phyloP scores from a whole-genome alignment of 176 grass and related monocot species.

The Ampelocalamus luodianensis region DNA sequence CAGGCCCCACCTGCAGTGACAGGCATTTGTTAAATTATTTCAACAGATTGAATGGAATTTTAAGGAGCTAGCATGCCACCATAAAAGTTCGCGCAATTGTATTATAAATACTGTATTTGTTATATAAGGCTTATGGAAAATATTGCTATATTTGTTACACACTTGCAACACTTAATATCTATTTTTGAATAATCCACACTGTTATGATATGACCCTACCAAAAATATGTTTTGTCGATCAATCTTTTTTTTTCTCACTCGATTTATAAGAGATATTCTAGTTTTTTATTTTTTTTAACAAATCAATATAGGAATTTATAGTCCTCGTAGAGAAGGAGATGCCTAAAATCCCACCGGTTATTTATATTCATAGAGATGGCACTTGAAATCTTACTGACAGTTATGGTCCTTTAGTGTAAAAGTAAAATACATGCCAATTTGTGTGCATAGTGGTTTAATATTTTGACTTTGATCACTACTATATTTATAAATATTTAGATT shows the following conservation, averaged over 20 bases:
- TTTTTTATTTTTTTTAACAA: too few species aligned
- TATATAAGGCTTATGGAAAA: not conserved
- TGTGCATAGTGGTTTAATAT: not conserved
- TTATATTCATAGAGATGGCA: not conserved
- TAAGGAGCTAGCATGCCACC: not conserved
- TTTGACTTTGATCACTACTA: not conserved
- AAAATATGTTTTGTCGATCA: not conserved
- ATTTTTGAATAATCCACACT: too few species aligned
- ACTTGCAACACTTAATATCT: not conserved
- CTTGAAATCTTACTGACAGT: not conserved
- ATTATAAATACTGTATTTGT: too few species aligned
- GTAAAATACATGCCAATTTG: not conserved
- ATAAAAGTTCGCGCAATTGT: too few species aligned
- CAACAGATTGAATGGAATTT: not conserved
- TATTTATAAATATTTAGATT: not conserved
- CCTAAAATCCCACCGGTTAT: not conserved
- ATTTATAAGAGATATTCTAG: not conserved
- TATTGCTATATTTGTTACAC: not conserved
- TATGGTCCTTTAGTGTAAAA: not conserved
- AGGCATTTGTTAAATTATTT: not conserved
- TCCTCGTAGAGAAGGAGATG: not conserved
- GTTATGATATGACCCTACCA: too few species aligned
- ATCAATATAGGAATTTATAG: not conserved
- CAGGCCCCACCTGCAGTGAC: slow-evolving; percentile 59
- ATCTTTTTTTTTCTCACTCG: too few species aligned